phyloP scores from a whole-genome alignment of 176 grass and related monocot species.

The Tuctoria greenei region DNA sequence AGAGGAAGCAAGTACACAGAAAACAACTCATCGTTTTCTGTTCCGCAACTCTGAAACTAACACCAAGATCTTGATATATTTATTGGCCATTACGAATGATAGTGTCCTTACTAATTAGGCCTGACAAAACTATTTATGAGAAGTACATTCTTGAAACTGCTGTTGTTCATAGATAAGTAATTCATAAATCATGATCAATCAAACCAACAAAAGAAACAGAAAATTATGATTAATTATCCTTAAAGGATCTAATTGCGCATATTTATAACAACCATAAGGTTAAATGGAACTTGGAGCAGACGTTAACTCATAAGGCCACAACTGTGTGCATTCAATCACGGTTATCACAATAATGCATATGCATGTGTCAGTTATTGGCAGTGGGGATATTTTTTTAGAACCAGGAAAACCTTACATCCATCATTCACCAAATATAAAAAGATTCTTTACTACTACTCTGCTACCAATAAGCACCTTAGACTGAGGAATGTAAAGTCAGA shows the following conservation, averaged over 20 bases:
- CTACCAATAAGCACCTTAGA: background rate
- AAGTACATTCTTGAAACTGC: background rate
- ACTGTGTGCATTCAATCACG: background rate
- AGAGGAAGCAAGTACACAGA: background rate
- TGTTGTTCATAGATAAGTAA: background rate
- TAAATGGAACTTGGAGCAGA: background rate
- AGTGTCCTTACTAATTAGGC: background rate
- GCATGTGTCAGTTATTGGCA: background rate
- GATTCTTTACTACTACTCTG: background rate
- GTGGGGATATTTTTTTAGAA: background rate
- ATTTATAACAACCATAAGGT: background rate
- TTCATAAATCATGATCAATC: background rate
- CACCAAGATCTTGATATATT: background rate
- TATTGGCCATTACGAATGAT: background rate
- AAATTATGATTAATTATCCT: background rate
- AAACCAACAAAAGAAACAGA: background rate
- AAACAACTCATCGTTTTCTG: background rate
- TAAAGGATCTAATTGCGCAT: background rate
- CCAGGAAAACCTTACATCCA: background rate
- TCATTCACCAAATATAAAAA: background rate
- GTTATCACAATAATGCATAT: background rate
- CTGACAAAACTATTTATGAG: background rate
- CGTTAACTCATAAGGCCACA: background rate
- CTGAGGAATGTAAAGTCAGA: slow-evolving; percentile 13
- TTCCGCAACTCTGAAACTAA: background rate